Evolutionary conservation across 805 yeast genomes (phyloP).

Genomic region (Cyberlindnera euphorbiae): DNA sequence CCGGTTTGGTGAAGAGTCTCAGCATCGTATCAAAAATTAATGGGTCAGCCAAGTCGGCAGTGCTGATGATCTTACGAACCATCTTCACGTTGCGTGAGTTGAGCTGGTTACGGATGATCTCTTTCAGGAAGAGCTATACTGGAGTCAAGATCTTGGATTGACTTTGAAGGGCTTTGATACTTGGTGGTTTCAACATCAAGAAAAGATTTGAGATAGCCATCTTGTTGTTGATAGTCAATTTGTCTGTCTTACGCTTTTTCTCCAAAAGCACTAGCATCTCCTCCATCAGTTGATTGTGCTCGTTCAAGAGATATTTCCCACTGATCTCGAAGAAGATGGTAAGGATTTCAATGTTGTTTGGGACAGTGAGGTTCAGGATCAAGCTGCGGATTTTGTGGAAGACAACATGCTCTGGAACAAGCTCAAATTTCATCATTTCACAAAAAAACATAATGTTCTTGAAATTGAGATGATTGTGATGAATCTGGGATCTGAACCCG

Average conservation of each 20-base stretch:
- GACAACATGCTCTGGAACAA: conserved; percentile 64
- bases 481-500: conserved; percentile 57
- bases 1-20: conserved; percentile 52
- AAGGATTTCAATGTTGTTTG: conserved; percentile 64
- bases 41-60: conserved; percentile 43
- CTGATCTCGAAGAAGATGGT: conserved; percentile 67
- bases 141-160: conserved; percentile 28
- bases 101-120: conserved; percentile 50
- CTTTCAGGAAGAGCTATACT: conserved; percentile 44
- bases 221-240: conserved; percentile 49
- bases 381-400: conserved; percentile 69
- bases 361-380: conserved; percentile 45
- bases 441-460: conserved; percentile 58
- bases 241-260: conserved; percentile 42
- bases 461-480: conserved; percentile 46
- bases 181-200: conserved; percentile 51
- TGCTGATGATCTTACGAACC: conserved; percentile 35
- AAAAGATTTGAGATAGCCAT: conserved; percentile 56
- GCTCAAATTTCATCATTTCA: conserved; percentile 72
- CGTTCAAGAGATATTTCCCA: conserved; percentile 61
- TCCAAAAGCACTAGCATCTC: conserved; percentile 58
- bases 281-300: conserved; percentile 52
- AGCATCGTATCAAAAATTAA: conserved; percentile 31
- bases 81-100: conserved; percentile 30
- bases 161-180: conserved; percentile 30